Evolutionary conservation across 2,329 filamentous ascomycete genomes (phyloP).

Genomic region (Colletotrichum sp.): DNA sequence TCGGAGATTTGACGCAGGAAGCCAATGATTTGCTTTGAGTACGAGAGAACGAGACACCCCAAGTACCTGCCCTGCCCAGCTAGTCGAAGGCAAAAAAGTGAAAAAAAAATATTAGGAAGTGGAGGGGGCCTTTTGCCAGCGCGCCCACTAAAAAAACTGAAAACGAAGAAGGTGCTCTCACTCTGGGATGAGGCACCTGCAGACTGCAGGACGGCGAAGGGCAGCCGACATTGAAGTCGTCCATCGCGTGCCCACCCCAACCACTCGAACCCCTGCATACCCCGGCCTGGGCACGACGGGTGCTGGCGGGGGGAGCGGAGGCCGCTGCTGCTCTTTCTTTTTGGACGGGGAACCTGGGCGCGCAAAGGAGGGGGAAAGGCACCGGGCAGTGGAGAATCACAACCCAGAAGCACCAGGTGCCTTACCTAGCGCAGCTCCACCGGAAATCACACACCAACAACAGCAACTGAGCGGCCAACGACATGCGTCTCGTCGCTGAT

Average conservation of each 20-base stretch:
- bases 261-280: not conserved
- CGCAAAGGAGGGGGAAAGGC: not conserved
- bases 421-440: not conserved
- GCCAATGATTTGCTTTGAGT: constrained; percentile 9
- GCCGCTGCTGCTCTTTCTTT: not conserved
- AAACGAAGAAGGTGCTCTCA: not conserved
- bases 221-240: constrained; percentile 4
- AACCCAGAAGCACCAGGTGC: not conserved
- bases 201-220: not conserved
- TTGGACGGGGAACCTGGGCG: not conserved
- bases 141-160: not conserved
- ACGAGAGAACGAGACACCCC: not conserved
- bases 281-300: constrained; percentile 1
- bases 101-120: not conserved
- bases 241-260: not conserved
- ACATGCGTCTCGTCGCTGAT: not conserved
- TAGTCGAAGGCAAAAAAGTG: not conserved
- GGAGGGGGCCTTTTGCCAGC: not conserved
- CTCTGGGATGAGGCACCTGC: not conserved
- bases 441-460: not conserved
- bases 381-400: not conserved
- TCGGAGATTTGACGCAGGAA: constrained; percentile 18
- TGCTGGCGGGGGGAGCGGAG: constrained; percentile 7
- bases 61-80: not conserved
- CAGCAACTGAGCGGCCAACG: not conserved